Conservation (phyloP, 768 basidiomycete genomes). For the Favolaschia claudopus region DNA sequence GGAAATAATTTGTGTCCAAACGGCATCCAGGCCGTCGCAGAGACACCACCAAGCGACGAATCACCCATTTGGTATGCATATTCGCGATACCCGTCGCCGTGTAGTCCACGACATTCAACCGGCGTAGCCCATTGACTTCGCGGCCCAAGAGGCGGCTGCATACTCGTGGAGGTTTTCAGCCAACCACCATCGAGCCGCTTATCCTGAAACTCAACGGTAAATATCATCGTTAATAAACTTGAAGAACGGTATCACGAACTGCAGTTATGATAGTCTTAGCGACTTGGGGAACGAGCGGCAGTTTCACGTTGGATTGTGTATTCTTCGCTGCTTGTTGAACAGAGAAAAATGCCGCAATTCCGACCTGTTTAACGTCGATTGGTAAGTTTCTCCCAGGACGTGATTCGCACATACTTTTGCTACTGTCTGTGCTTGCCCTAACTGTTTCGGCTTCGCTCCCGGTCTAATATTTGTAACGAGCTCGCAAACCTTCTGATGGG, state of each 20-base stretch:
- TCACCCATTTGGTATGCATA: neutral
- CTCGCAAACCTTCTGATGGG: neutral
- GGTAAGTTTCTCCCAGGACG: neutral
- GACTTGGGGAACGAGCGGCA: neutral
- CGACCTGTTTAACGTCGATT: neutral
- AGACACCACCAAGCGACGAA: neutral
- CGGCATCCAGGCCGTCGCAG: neutral
- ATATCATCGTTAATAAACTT: too few relatives aligned
- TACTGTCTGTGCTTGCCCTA: neutral
- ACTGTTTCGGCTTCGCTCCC: neutral
- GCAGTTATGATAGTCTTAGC: neutral
- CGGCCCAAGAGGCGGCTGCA: neutral
- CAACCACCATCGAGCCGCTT: neutral
- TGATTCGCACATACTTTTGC: neutral
- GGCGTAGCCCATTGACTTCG: neutral
- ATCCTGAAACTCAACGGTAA: too few relatives aligned
- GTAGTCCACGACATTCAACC: neutral
- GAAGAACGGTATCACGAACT: too few relatives aligned
- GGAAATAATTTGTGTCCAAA: neutral
- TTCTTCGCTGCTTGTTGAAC: neutral
- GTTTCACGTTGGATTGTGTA: too few relatives aligned
- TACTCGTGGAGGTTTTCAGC: neutral
- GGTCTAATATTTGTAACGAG: neutral
- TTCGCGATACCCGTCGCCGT: neutral
- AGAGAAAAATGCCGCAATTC: neutral